Base-by-base conservation (phyloP, 2,329 filamentous ascomycete species). In the Aspergillus thermomutatus region DNA sequence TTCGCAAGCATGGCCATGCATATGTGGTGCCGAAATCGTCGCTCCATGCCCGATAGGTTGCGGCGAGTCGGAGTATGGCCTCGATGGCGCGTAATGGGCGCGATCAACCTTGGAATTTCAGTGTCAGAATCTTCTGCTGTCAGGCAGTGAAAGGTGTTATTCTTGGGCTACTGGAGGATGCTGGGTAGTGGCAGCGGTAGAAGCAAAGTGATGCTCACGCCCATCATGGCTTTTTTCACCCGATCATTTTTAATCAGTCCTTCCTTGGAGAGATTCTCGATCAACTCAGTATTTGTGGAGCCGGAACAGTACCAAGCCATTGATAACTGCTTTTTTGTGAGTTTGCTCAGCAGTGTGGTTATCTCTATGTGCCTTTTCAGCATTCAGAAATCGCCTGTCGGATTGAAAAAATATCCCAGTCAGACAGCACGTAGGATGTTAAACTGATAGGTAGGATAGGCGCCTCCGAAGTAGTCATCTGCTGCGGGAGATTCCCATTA, bases 241-340 rank as follows among this genome's bases (percentile, higher is more conserved):
- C 82, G 78, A 3, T 83, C 75, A 60, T 86, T 83, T n/a, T 81
- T 87, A 63, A 97, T 92, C 53, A 97, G 80, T 3, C 83, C 82
- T 65, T 89, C 85, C 43, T 76, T 80, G 71, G 80, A 87, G 56
- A 99, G 81, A 71, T 96, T 96, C 64, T 87, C 83, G 60, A 97
- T 80, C 50, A 99, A 82, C 55, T 87, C 86, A 43, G 77, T 75
- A 72, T 97, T 97, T 27, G 86, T 85, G 4, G 77, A 76, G 58
- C 91, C 93, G 6, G 88, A 89, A 73, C 89, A 91, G 64, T 86
- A 85, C 94, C 94, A 99, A 58, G 93, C 92, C 94, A 99, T 97
- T 58, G 60, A 64, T 25, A 61, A 50, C 27, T 52, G 41, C 50
- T 50, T 66, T 56, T 21, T 55, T 48, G 50, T 50, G 21, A 31